A percentile compares a stretch with the other conserved stretches of the same genome.
Evolutionary conservation across 2,329 filamentous ascomycete species (phyloP).

Genomic region (Talaromyces islandicus): DNA sequence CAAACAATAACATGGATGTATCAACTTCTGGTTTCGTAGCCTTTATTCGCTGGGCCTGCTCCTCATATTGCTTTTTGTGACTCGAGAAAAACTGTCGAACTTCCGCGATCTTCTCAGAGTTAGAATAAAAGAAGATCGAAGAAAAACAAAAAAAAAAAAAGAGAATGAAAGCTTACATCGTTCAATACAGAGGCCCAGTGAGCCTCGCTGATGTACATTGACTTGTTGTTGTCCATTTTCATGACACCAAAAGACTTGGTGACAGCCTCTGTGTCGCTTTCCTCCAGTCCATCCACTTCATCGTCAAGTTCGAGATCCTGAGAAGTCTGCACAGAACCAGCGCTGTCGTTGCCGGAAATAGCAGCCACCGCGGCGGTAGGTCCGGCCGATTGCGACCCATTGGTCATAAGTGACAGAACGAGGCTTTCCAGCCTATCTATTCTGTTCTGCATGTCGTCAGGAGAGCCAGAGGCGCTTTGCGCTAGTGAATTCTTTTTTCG

Average conservation of each 20-base stretch:
- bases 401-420: conserved; percentile 90
- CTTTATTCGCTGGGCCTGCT: conserved; percentile 70
- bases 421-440: conserved; percentile 92
- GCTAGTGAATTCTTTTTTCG: conserved; percentile 62
- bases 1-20: conserved; percentile 73
- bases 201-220: conserved; percentile 73
- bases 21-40: conserved; percentile 54
- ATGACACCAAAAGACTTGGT: conserved; percentile 73
- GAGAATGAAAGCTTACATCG: conserved; percentile 45
- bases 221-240: conserved; percentile 73
- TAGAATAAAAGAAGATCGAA: not conserved
- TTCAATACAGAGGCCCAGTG: conserved; percentile 76
- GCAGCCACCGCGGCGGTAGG: conserved; percentile 55
- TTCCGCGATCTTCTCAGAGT: conserved; percentile 62
- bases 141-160: not conserved
- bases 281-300: conserved; percentile 51
- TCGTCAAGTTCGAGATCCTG: conserved; percentile 44
- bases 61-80: conserved; percentile 85
- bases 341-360: conserved; percentile 39
- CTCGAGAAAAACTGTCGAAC: conserved; percentile 83
- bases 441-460: conserved; percentile 97
- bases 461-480: conserved; percentile 55
- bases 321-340: conserved; percentile 31
- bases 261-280: conserved; percentile 65
- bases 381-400: conserved; percentile 60